Evolutionary conservation across 108 stramenopile species (phyloP), one percentile per base, ranked within the genome.

Genomic region (Skeletonema costatum): DNA sequence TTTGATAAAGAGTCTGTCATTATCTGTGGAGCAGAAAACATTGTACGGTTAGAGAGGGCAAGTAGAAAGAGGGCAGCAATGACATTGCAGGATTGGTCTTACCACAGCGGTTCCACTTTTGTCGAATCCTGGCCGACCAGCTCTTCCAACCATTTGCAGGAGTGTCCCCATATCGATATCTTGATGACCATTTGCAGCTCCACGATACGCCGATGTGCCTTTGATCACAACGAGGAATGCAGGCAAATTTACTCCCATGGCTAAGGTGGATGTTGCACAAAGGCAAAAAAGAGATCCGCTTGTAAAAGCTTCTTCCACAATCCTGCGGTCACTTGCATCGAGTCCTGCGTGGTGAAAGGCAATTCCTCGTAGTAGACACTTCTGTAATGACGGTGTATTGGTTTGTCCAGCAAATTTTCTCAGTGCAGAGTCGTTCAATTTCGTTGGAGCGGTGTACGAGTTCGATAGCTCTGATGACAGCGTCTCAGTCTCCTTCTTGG

Each of bases 71-170:
- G 5, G 1, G 8, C 6, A 36, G 36, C 36, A 36, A 9, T 0
- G 25, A 25, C 0, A n/a, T n/a, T n/a, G n/a, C n/a, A n/a, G 36
- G 36, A 36, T n/a, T 31, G 30, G 94, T 89, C 94, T 88, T 5
- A 97, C 88, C 19, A 97, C 91, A 25, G 96, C 93, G 5, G 85
- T 85, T n/a, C 99, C 99, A 61, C 85, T 93, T 14, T 92, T 91
- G 71, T 99, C 99, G 36, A 94, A 92, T 7, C 99, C 99, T 25
- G 95, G 95, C 2, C 99, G 82, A 12, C 99, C 99, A 14, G 99
- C 99, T 38, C 99, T 80, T 21, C 99, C 99, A 14, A 98, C 89
- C 99, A 99, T 99, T 73, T 99, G 99, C 10, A 98, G 73, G 16
- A 99, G 73, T 16, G 91, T 89, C 3, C 90, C 90, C 29, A 82